phyloP scores from a whole-genome alignment of 2,329 filamentous ascomycete species.

The Fusarium irregulare region DNA sequence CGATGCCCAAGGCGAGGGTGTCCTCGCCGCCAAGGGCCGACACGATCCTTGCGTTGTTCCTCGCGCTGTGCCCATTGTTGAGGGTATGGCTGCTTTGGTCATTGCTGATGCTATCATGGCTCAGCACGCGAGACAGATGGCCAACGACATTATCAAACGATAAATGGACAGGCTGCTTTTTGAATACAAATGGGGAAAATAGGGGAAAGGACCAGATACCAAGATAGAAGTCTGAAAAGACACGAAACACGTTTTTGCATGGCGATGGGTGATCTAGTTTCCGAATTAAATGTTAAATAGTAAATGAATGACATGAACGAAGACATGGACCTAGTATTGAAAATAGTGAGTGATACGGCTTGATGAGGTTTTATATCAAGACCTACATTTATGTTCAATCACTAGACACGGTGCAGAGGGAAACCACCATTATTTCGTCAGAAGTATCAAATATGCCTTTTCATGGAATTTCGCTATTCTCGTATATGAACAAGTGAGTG shows the following conservation, averaged over 20 bases:
- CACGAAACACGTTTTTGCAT: conserved; percentile 21
- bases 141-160: conserved; percentile 37
- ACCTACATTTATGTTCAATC: not conserved
- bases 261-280: conserved; percentile 24
- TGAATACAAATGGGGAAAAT: not conserved
- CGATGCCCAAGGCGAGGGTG: conserved; percentile 74
- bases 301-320: not conserved
- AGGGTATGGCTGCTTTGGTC: conserved; percentile 90
- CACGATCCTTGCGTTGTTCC: conserved; percentile 96
- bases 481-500: conserved; percentile 16
- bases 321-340: not conserved
- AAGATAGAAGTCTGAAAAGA: conserved; percentile 24
- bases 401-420: not conserved
- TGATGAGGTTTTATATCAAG: not conserved
- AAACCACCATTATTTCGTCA: too few relatives aligned
- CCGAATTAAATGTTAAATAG: conserved; percentile 4
- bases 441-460: not conserved
- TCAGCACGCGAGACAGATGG: conserved; percentile 73
- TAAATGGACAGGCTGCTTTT: not conserved
- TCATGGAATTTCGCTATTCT: not conserved
- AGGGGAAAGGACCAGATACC: conserved; percentile 22
- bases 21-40: conserved; percentile 89
- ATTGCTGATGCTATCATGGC: conserved; percentile 88
- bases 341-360: conserved; percentile 1
- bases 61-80: conserved; percentile 86